These are phyloP conservation scores for Solanum acaule DNA, from an alignment of 257 asterid genomes.

Conservation along the genomic window DNA sequence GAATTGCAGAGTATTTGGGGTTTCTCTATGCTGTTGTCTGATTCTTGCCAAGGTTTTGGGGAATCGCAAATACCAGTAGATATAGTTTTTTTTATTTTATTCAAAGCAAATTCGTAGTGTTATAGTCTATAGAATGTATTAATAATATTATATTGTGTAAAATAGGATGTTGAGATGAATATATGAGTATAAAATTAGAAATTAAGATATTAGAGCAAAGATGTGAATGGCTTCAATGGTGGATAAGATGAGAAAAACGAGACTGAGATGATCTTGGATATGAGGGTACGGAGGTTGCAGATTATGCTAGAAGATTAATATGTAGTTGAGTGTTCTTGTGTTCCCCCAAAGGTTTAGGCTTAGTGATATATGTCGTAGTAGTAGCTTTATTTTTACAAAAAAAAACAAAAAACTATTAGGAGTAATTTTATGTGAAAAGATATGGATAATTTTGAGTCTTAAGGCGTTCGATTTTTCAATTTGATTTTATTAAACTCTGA, in stretches of 20 bases:
- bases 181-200: not conserved
- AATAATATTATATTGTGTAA: too few relatives aligned
- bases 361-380: too few relatives aligned
- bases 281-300: not conserved
- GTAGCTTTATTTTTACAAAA: too few relatives aligned
- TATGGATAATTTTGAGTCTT: not conserved
- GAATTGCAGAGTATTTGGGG: not conserved
- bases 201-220: not conserved
- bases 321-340: not conserved
- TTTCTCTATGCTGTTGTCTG: not conserved
- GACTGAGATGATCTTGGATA: not conserved
- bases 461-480: not conserved
- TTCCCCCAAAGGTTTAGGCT: not conserved
- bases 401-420: not conserved
- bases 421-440: not conserved
- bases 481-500: not conserved
- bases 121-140: too few relatives aligned
- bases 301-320: too few relatives aligned
- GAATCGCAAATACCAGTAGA: not conserved
- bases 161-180: not conserved
- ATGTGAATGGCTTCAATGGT: too few relatives aligned
- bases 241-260: not conserved
- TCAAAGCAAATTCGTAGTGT: not conserved
- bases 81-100: not conserved
- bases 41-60: not conserved